Percentiles rank a stretch among this genome's conserved stretches.
Evolutionary conservation across 2,329 filamentous ascomycete genomes (phyloP).

Genomic region (Fonsecaea nubica): DNA sequence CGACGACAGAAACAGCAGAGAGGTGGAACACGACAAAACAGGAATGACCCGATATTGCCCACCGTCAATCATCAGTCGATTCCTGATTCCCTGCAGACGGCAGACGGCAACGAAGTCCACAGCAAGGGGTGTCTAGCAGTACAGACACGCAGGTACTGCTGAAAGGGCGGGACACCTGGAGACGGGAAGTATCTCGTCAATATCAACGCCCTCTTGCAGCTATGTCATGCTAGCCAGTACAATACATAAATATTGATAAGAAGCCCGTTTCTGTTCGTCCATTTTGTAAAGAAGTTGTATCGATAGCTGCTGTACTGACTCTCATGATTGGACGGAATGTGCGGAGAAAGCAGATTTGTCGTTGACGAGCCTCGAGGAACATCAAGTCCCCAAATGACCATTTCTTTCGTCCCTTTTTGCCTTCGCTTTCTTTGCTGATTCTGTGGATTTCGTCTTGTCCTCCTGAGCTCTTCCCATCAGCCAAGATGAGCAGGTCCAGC

Average conservation of each 20-base stretch:
- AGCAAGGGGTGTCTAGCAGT: background rate
- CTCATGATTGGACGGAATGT: constrained; percentile 8
- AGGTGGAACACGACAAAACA: no score
- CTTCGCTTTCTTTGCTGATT: background rate
- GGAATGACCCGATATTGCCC: no score
- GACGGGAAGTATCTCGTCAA: background rate
- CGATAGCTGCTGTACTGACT: background rate
- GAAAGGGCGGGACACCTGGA: no score
- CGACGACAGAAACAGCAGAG: no score
- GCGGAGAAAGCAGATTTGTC: constrained; percentile 4
- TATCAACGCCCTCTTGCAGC: background rate
- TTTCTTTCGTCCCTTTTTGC: background rate
- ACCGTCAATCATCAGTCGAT: background rate
- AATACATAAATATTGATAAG: background rate
- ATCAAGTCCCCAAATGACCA: background rate
- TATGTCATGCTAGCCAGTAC: background rate
- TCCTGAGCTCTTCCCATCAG: background rate
- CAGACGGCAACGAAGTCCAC: background rate
- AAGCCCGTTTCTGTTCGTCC: no score
- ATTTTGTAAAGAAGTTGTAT: no score
- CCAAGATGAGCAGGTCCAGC: constrained; percentile 34
- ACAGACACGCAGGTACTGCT: background rate
- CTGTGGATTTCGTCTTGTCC: constrained; percentile 1
- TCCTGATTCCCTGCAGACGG: background rate
- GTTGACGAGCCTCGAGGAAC: background rate